Base-by-base conservation (phyloP, 2,329 filamentous ascomycete genomes). In the Neopestalotiopsis sp. region DNA sequence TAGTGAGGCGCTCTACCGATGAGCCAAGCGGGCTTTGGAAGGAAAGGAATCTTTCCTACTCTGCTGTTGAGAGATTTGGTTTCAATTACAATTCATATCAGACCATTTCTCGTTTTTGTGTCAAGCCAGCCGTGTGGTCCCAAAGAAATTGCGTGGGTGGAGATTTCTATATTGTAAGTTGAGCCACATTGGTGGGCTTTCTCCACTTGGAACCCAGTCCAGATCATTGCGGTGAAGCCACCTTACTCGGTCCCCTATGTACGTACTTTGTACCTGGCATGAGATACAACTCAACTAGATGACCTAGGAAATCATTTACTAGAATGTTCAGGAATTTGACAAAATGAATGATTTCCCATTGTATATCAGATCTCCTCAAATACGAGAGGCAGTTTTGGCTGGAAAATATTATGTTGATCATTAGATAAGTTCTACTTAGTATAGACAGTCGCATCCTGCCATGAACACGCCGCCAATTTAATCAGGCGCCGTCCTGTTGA, bases 1-100 rank as follows among this genome's bases (percentile, higher is more conserved):
- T 59, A 59, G 57, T 59, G 57, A 59, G 57, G 57, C 57, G 57
- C 57, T 59, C 57, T 59, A 59, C 57, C 57, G 57, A 30, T 59
- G 57, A 59, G 57, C 57, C 57, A 59, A 59, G 24, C 57, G 57
- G 57, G 57, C 57, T 52, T 52, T 7, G 4, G 17, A 52, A 52
- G 45, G n/a, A 9, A n/a, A 1, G 4, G 20, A n/a, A 24, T 52
- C 45, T 52, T 17, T 52, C 14, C 20, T 52, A 17, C 45, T 52
- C 20, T 52, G 45, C 45, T 52, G 45, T 52, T 52, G n/a, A 10
- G 9, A n/a, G 1, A 3, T 52, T 12, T 3, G n/a, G 7, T 9
- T n/a, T 10, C 20, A 24, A 52, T 52, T 52, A 24, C 45, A 52
- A 52, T 52, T 52, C 45, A 52, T 52, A 52, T 52, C 45, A 9